These are phyloP conservation scores for Coemansia sp. DNA, from an alignment of 192 early-diverging fungal species.

Conservation along the genomic window DNA sequence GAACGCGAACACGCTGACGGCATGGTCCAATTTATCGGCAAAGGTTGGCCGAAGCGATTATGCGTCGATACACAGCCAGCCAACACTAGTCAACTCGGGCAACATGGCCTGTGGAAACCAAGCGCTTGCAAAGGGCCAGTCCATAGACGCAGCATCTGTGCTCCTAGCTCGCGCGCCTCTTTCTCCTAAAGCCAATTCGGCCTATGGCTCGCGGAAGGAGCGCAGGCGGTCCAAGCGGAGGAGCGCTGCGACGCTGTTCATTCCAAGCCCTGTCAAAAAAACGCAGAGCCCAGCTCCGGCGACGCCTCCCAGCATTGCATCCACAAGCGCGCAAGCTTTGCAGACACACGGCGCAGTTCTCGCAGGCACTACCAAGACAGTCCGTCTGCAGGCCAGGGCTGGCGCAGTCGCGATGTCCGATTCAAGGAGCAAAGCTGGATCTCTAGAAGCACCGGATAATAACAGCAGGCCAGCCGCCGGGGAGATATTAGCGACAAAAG, in stretches of 20 bases:
- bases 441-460: neutral
- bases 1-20: constrained; percentile 44
- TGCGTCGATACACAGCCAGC: constrained; percentile 30
- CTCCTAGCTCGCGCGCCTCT: neutral
- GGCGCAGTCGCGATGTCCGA: neutral
- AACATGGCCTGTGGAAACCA: neutral
- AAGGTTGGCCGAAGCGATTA: constrained; percentile 15
- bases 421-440: neutral
- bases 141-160: neutral
- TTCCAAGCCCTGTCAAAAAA: constrained; percentile 13
- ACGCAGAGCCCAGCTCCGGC: constrained; percentile 14
- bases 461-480: neutral
- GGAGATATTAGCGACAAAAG: too few relatives aligned
- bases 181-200: constrained; percentile 7
- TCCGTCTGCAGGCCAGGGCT: neutral
- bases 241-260: constrained; percentile 45
- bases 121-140: neutral
- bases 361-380: neutral
- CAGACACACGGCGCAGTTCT: constrained; percentile 6
- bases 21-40: constrained; percentile 9
- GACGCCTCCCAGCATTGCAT: neutral
- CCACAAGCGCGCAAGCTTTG: constrained; percentile 35
- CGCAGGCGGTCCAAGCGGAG: constrained; percentile 44
- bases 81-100: constrained; percentile 25
- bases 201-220: constrained; percentile 24